Base-by-base conservation (phyloP, 2,329 filamentous ascomycete species). In the Chaetomiaceae sp. region DNA sequence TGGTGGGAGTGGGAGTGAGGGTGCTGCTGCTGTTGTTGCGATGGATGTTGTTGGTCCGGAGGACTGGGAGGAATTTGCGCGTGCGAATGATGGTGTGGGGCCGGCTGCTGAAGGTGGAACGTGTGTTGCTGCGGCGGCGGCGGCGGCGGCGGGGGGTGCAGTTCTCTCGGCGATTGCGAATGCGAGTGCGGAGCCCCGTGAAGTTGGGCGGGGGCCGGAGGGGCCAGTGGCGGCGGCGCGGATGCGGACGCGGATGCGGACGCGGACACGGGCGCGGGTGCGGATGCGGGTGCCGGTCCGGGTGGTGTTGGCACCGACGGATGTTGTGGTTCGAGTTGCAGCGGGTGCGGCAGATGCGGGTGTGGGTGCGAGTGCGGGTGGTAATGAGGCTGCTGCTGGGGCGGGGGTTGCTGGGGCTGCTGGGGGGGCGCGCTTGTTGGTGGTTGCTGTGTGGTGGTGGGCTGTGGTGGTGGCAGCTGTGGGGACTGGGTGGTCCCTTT, bases 11-110 rank as follows among this genome's bases (percentile, higher is more conserved):
- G 51, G 12, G 34, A 42, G 13, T 41, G 48, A 16, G n/a, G n/a
- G n/a, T n/a, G n/a, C n/a, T n/a, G n/a, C n/a, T n/a, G n/a, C n/a
- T n/a, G n/a, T n/a, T n/a, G n/a, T n/a, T n/a, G n/a, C n/a, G n/a
- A n/a, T 41, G n/a, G 43, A 16, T 46, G 16, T 5, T 27, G 25
- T 27, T 27, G 25, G 12, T 12, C 25, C 5, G 25, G 12, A 27
- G 3, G 34, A 4, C 27, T 40, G 9, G 20, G 48, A 50, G 51
- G 50, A 44, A 44, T 48, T 51, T 58, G 55, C 23, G 50, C 25
- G 30, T 49, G 50, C 46, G 48, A 37, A n/a, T 53, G 52, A 30
- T 42, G 25, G 20, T 50, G 56, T 53, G 51, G 47, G 48, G 44
- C 52, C 25, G 48, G 37, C n/a, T 48, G 44, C 20, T 51, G 52